phyloP scores from a whole-genome alignment of 169 alveolate genomes.

The Plasmodium vivax region DNA sequence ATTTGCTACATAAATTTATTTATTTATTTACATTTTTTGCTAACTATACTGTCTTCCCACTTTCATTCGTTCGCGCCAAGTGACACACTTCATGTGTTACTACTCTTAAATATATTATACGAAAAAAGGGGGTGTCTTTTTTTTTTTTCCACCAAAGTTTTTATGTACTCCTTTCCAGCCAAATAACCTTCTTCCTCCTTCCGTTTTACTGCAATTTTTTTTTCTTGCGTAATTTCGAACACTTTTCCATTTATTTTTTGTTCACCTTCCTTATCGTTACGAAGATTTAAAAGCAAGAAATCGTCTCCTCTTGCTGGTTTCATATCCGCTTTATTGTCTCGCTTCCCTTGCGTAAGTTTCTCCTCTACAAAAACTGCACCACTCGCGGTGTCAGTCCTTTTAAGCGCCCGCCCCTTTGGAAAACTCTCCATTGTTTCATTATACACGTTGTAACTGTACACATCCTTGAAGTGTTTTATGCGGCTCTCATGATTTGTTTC shows the following conservation, averaged over 20 bases:
- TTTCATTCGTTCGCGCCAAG: not conserved
- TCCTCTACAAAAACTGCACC: not conserved
- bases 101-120: slow-evolving; percentile 25
- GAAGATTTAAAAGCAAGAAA: slow-evolving; percentile 17
- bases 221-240: slow-evolving; percentile 20
- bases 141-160: slow-evolving; percentile 20
- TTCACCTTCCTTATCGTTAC: not conserved
- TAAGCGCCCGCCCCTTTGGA: not conserved
- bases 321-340: not conserved
- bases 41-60: not conserved
- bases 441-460: slow-evolving; percentile 53
- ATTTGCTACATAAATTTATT: not conserved
- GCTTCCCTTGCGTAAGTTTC: not conserved
- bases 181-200: slow-evolving; percentile 23
- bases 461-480: slow-evolving; percentile 53
- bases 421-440: slow-evolving; percentile 54
- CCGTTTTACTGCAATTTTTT: slow-evolving; percentile 33
- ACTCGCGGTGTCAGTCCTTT: not conserved
- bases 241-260: slow-evolving; percentile 1
- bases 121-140: slow-evolving; percentile 20
- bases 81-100: not conserved
- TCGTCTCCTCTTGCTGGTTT: not conserved
- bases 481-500: slow-evolving; percentile 50
- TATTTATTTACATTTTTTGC: not conserved
- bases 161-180: slow-evolving; percentile 47